These are phyloP conservation scores for Verbascum thapsus DNA, from an alignment of 257 asterid genomes.

Conservation along the genomic window DNA sequence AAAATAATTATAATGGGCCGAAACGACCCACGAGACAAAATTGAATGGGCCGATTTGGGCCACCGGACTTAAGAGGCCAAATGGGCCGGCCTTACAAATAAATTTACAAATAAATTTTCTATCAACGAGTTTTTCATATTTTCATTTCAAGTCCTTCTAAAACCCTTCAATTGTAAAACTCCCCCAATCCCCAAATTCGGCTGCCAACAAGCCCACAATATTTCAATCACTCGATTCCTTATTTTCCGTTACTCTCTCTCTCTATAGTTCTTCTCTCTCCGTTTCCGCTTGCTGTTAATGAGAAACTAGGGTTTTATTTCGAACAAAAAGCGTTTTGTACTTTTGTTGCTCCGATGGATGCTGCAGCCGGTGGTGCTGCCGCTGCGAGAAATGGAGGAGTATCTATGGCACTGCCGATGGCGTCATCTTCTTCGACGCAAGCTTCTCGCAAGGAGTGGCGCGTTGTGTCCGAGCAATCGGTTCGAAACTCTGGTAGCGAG, in stretches of 20 bases:
- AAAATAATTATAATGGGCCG: too few relatives aligned
- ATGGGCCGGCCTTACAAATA: too few relatives aligned
- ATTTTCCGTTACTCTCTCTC: constrained; percentile 13
- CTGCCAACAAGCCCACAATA: constrained; percentile 5
- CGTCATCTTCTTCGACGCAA: constrained; percentile 51
- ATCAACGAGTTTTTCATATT: constrained; percentile 28
- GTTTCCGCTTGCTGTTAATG: constrained; percentile 10
- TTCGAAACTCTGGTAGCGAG: constrained; percentile 57
- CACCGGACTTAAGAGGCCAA: too few relatives aligned
- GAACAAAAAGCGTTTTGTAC: background rate
- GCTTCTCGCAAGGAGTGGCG: constrained; percentile 82
- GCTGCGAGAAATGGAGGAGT: constrained; percentile 53
- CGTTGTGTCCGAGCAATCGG: constrained; percentile 64
- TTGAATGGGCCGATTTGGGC: too few relatives aligned
- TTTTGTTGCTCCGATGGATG: constrained; percentile 46
- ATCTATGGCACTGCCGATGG: constrained; percentile 41
- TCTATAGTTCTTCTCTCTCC: background rate
- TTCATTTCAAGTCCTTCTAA: constrained; percentile 33
- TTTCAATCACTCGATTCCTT: constrained; percentile 23
- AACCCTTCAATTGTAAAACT: constrained; percentile 28
- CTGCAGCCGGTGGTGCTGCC: constrained; percentile 64
- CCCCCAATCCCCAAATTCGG: constrained; percentile 8
- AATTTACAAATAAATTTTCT: background rate
- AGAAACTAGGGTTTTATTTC: constrained; percentile 37
- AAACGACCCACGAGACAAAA: too few relatives aligned